Evolutionary conservation across 495 filamentous ascomycete genomes (phyloP).

Genomic region (Podospora pseudopauciseta): DNA sequence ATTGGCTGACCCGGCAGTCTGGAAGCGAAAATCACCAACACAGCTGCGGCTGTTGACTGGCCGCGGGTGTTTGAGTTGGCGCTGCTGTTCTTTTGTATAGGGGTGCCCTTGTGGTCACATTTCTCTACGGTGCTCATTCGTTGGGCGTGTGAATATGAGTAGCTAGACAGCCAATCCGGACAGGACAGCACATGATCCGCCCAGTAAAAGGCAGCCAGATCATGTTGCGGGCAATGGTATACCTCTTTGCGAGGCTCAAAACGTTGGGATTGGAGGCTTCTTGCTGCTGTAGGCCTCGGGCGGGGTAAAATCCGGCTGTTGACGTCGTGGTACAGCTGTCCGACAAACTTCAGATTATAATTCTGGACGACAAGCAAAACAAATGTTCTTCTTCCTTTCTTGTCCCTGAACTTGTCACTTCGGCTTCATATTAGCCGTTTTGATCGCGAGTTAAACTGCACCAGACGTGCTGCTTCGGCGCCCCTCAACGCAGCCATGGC

Average conservation of each 20-base stretch:
- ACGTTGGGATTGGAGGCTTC: background rate
- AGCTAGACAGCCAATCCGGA: background rate
- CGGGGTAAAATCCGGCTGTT: background rate
- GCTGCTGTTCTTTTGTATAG: too few relatives aligned
- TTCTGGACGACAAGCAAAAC: background rate
- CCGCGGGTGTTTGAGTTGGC: too few relatives aligned
- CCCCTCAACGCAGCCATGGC: slow-evolving; percentile 6
- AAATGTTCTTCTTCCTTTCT: background rate
- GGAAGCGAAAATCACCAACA: too few relatives aligned
- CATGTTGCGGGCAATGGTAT: background rate
- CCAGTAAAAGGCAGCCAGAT: background rate
- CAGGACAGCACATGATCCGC: background rate
- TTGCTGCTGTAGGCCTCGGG: background rate
- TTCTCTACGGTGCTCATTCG: too few relatives aligned
- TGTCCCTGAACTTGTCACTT: background rate
- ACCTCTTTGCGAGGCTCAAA: background rate
- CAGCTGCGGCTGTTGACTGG: too few relatives aligned
- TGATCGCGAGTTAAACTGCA: background rate
- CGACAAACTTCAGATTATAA: background rate
- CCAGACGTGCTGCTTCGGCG: background rate
- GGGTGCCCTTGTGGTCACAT: too few relatives aligned
- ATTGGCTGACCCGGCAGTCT: too few relatives aligned
- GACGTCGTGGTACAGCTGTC: background rate
- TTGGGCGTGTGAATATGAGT: too few relatives aligned
- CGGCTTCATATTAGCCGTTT: background rate